These are phyloP conservation scores for Botrytis porri DNA, from an alignment of 2,329 filamentous ascomycete species.

Conservation along the genomic window DNA sequence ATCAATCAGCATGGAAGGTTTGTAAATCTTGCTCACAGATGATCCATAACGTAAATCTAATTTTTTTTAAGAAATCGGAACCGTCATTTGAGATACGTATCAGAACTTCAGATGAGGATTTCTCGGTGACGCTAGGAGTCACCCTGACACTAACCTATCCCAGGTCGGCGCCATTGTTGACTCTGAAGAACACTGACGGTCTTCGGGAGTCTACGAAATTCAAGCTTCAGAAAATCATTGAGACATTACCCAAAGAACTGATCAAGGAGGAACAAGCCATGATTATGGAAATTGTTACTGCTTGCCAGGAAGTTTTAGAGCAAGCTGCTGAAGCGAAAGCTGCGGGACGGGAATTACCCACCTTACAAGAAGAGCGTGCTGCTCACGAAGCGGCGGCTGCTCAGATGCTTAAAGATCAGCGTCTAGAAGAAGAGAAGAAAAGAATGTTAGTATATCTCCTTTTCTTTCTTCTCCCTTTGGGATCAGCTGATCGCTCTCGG, in stretches of 20 bases:
- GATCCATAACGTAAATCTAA: conserved; percentile 1
- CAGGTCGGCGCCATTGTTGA: conserved; percentile 72
- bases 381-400: conserved; percentile 73
- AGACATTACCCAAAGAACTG: conserved; percentile 52
- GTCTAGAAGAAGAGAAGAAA: conserved; percentile 45
- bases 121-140: conserved; percentile 69
- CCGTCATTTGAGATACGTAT: conserved; percentile 79
- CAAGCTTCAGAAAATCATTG: conserved; percentile 64
- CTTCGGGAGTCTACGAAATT: conserved; percentile 69
- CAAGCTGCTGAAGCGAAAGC: conserved; percentile 78
- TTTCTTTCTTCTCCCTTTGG: not conserved
- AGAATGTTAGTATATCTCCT: conserved; percentile 35
- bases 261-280: conserved; percentile 53
- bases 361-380: conserved; percentile 83
- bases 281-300: conserved; percentile 47
- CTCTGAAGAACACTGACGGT: conserved; percentile 60
- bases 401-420: conserved; percentile 51
- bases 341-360: conserved; percentile 73
- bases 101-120: conserved; percentile 68
- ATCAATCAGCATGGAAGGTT: conserved; percentile 80
- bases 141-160: conserved; percentile 89
- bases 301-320: conserved; percentile 70
- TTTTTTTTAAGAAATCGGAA: conserved; percentile 66
- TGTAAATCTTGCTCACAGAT: conserved; percentile 28
- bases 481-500: not conserved